Base-by-base conservation (phyloP, 2,329 filamentous ascomycete genomes). In the Fusarium sp. region DNA sequence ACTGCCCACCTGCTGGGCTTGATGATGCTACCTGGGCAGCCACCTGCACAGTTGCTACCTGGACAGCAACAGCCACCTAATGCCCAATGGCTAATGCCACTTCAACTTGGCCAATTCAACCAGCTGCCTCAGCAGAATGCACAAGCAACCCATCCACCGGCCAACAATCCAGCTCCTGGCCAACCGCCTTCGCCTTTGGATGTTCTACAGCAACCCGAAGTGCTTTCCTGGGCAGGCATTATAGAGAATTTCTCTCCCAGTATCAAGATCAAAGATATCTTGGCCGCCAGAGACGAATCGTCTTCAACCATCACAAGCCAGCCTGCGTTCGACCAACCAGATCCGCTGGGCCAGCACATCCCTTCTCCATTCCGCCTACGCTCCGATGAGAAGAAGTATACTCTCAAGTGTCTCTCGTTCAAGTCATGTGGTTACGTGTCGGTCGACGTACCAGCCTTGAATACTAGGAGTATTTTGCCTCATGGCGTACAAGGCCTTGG, bases 401-500 rank as follows among this genome's bases (percentile, higher is more conserved):
- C 69, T 18, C 71, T 84, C 23, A 74, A 76, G 26, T 76, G 72
- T 16, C 77, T 91, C 29, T 80, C 82, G 2, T 85, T 91, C 77
- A 84, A 84, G 31, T 90, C 88, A 1, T 91, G 89, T 73, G 89
- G 89, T 50, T 91, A 91, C 70, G 86, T 84, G 33, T 76, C 78
- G 8, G 74, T 90, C 3, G 77, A 80, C 20, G 29, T 64, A 1
- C 55, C 73, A 1, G 74, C 74, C 26, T 76, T 83, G 44, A 78
- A 82, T 57, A 79, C 83, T 12, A 76, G 78, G 49, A 66, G 66
- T 24, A 72, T 83, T 46, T 68, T 82, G 21, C 74, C 77, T 4
- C 39, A 65, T 13, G 63, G 73, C 13, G 66, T 63, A 4, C 71
- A 74, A 28, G 66, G 69, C 18, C 44, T 76, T n/a, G 55, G 43